phyloP scores from a whole-genome alignment of 441 rosid species.

The Rhodomyrtus psidioides region DNA sequence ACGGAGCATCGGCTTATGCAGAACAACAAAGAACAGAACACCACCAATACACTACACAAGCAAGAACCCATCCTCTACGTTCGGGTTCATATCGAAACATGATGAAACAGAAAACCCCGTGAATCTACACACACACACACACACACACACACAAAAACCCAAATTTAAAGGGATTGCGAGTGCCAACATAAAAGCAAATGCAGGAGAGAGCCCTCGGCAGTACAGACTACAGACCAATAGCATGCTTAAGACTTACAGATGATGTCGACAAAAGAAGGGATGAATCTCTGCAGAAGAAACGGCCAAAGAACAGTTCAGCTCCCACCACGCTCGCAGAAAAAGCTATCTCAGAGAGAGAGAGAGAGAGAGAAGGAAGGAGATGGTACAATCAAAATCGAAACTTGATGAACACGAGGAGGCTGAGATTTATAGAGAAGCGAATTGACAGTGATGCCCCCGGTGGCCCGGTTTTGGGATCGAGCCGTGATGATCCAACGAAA shows the following conservation, averaged over 20 bases:
- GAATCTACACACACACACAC: neutral
- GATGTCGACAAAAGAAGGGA: neutral
- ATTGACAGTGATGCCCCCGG: neutral
- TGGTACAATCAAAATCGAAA: neutral
- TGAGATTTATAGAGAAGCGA: neutral
- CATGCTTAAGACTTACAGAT: neutral
- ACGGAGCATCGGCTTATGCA: neutral
- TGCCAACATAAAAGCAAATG: neutral
- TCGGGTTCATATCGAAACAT: neutral
- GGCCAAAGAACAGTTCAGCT: neutral
- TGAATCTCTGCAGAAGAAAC: neutral
- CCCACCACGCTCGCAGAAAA: neutral
- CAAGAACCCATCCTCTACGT: neutral
- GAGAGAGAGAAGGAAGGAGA: neutral
- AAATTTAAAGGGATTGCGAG: neutral
- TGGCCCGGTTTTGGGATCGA: neutral
- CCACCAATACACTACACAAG: neutral
- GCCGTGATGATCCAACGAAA: neutral
- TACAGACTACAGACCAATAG: neutral
- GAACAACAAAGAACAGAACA: neutral
- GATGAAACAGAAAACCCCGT: neutral
- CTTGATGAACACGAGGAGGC: neutral
- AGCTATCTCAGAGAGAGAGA: neutral
- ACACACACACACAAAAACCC: neutral
- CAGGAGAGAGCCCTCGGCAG: neutral